Conservation (phyloP, 306 rosid genomes). For the Crataegus laevigata region DNA sequence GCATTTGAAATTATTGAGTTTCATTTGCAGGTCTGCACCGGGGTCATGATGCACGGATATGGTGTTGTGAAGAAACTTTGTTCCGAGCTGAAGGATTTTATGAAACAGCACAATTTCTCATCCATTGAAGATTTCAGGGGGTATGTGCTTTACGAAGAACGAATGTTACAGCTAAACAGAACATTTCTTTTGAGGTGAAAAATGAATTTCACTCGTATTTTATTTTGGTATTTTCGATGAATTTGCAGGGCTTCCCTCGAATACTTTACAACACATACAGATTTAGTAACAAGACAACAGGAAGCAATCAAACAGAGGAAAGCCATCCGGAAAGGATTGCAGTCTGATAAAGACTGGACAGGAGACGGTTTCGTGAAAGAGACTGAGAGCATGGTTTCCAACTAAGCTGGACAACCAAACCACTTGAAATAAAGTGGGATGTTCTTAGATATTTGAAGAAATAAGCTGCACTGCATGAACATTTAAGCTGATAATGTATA, state of each 20-base stretch:
- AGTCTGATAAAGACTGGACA: constrained; percentile 93
- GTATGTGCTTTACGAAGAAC: constrained; percentile 23
- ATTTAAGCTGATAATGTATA: constrained; percentile 3
- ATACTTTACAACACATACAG: constrained; percentile 88
- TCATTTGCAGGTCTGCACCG: constrained; percentile 75
- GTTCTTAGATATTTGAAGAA: constrained; percentile 5
- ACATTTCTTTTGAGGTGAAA: neutral
- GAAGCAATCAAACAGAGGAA: constrained; percentile 82
- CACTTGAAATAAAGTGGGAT: neutral
- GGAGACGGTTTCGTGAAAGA: constrained; percentile 96
- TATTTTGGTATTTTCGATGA: neutral
- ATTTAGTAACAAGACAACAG: constrained; percentile 74
- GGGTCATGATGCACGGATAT: constrained; percentile 98
- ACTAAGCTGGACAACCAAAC: constrained; percentile 26
- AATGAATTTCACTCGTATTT: neutral
- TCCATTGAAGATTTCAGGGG: constrained; percentile 94
- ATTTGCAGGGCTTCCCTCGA: constrained; percentile 64
- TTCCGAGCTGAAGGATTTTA: constrained; percentile 76
- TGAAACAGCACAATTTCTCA: constrained; percentile 73
- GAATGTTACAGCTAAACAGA: neutral
- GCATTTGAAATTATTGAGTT: neutral
- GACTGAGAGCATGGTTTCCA: constrained; percentile 95
- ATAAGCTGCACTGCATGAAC: constrained; percentile 7
- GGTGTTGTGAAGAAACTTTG: constrained; percentile 85
- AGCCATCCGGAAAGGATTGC: constrained; percentile 71